These are phyloP conservation scores for Zygoascus tannicola DNA, from an alignment of 805 yeast genomes.

Conservation along the genomic window DNA sequence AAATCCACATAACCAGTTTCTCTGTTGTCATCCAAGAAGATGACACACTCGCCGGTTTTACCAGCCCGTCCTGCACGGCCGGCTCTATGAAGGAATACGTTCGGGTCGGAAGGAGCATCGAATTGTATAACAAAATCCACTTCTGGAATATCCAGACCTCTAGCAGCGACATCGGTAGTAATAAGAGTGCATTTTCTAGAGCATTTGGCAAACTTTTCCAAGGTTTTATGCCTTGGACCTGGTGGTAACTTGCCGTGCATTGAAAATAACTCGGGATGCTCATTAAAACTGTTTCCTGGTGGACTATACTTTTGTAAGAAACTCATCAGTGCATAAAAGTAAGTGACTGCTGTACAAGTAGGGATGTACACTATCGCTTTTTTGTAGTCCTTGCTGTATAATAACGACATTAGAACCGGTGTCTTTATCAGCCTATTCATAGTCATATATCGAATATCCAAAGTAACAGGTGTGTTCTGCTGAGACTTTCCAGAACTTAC, in stretches of 20 bases:
- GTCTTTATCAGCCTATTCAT: slow-evolving; percentile 55
- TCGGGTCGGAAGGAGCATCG: slow-evolving; percentile 93
- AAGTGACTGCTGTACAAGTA: slow-evolving; percentile 76
- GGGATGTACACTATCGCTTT: slow-evolving; percentile 90
- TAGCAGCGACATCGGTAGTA: slow-evolving; percentile 97
- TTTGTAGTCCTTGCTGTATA: slow-evolving; percentile 48
- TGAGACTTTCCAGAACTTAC: slow-evolving; percentile 42
- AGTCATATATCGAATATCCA: slow-evolving; percentile 52
- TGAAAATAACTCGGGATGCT: slow-evolving; percentile 46
- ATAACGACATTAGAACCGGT: slow-evolving; percentile 44
- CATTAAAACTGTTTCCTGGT: slow-evolving; percentile 13
- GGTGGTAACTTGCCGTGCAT: slow-evolving; percentile 89
- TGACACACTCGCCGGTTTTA: slow-evolving; percentile 66
- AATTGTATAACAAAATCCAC: slow-evolving; percentile 90
- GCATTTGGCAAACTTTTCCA: slow-evolving; percentile 46
- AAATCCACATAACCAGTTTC: slow-evolving; percentile 79
- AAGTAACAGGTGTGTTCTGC: slow-evolving; percentile 47
- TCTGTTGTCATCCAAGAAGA: slow-evolving; percentile 60
- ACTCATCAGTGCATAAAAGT: slow-evolving; percentile 54
- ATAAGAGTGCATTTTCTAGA: slow-evolving; percentile 51
- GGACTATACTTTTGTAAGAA: slow-evolving; percentile 28
- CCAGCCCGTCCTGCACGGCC: slow-evolving; percentile 96
- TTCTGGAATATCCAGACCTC: slow-evolving; percentile 92
- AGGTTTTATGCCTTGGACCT: slow-evolving; percentile 64
- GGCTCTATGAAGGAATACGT: slow-evolving; percentile 82